These are phyloP conservation scores for Trichophyton verrucosum DNA, from an alignment of 2,329 filamentous ascomycete genomes.

Conservation along the genomic window DNA sequence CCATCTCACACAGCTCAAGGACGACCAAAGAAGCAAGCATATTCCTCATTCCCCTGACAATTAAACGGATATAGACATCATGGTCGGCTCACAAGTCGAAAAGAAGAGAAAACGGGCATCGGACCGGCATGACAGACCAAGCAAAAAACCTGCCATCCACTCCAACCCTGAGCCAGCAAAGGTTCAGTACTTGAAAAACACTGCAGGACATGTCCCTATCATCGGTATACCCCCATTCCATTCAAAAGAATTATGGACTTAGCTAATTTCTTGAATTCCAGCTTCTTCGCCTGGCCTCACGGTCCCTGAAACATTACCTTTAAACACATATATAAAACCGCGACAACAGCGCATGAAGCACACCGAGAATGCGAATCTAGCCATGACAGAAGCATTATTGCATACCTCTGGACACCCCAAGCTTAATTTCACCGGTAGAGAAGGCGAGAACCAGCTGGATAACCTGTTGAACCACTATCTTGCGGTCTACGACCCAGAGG, in stretches of 20 bases:
- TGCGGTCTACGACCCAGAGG: conserved; percentile 46
- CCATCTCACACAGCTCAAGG: background rate
- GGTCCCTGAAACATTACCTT: conserved; percentile 22
- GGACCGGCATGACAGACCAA: conserved; percentile 33
- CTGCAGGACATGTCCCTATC: conserved; percentile 37
- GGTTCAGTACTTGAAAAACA: conserved; percentile 37
- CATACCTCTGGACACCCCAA: conserved; percentile 49
- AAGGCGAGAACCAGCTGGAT: conserved; percentile 39
- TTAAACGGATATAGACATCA: conserved; percentile 13
- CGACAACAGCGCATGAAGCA: conserved; percentile 29
- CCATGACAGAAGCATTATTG: conserved; percentile 41
- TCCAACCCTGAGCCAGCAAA: conserved; percentile 28
- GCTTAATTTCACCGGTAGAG: conserved; percentile 46
- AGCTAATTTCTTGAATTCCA: conserved; percentile 8
- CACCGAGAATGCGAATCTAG: conserved; percentile 25
- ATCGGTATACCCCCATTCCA: conserved; percentile 31
- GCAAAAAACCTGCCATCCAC: conserved; percentile 37
- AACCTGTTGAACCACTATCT: conserved; percentile 48
- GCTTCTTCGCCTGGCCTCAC: conserved; percentile 19
- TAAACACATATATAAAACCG: conserved; percentile 36
- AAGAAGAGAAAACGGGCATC: conserved; percentile 42
- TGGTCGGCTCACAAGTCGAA: conserved; percentile 25
- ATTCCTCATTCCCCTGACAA: background rate
- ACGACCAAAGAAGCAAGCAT: background rate
- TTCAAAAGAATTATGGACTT: background rate